Percentiles rank a stretch among this genome's conserved stretches.
Evolutionary conservation across 2,329 filamentous ascomycete genomes (phyloP).

Genomic region (Tolypocladium inflatum): DNA sequence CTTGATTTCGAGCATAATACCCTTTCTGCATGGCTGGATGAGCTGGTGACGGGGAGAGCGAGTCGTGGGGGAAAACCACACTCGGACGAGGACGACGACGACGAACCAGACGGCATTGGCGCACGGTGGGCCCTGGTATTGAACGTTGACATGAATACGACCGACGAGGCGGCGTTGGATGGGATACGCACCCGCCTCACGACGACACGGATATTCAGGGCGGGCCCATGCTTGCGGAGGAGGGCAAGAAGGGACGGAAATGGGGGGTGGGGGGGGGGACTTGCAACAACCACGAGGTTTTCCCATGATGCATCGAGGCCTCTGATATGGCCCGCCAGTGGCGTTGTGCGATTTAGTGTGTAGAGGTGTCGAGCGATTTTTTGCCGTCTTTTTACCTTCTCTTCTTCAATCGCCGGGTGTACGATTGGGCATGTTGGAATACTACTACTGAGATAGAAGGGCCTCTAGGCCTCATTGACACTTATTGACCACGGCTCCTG

Average conservation of each 20-base stretch:
- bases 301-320: slow-evolving; percentile 3
- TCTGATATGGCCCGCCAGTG: slow-evolving; percentile 5
- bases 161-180: not conserved
- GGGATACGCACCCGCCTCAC: not conserved
- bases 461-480: not conserved
- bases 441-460: not conserved
- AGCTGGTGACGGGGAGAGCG: not conserved
- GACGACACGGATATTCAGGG: not conserved
- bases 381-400: not conserved
- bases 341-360: slow-evolving; percentile 8
- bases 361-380: slow-evolving; percentile 1
- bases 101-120: not conserved
- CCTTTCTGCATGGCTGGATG: not conserved
- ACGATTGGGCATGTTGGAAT: slow-evolving; percentile 4
- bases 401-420: not conserved
- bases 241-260: not conserved
- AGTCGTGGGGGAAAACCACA: not conserved
- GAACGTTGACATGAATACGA: not conserved
- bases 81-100: not conserved
- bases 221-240: not conserved
- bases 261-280: not conserved
- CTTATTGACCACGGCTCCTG: not conserved
- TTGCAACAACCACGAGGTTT: not conserved
- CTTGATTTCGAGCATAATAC: not conserved
- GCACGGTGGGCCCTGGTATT: not conserved